Evolutionary conservation across 306 rosid species (phyloP).

Genomic region (apple (Malus domestica)): DNA sequence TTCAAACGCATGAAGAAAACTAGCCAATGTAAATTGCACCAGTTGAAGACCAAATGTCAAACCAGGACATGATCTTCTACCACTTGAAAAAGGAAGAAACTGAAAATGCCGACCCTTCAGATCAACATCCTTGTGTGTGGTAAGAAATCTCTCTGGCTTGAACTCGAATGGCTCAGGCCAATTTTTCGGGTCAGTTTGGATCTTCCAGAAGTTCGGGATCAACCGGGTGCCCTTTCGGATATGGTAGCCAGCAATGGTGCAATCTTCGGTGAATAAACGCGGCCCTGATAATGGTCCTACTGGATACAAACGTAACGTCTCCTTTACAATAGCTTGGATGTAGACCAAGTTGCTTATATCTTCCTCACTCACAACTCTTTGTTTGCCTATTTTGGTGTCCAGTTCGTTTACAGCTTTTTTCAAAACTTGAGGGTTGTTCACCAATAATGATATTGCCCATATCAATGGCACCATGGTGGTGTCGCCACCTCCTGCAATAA

Average conservation of each 20-base stretch:
- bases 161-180: conserved; percentile 14
- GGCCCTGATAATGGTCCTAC: conserved; percentile 26
- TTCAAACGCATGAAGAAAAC: too few species aligned
- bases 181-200: conserved; percentile 5
- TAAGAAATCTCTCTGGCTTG: background rate
- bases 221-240: conserved; percentile 2
- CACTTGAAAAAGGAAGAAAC: too few species aligned
- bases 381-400: conserved; percentile 13
- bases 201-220: conserved; percentile 10
- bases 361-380: background rate
- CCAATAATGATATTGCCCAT: conserved; percentile 20
- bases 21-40: too few species aligned
- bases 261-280: conserved; percentile 34
- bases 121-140: too few species aligned
- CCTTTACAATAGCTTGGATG: conserved; percentile 43
- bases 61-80: too few species aligned
- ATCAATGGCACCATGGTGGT: conserved; percentile 16
- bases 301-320: conserved; percentile 46
- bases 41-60: too few species aligned
- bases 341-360: conserved; percentile 34
- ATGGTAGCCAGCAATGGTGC: conserved; percentile 35
- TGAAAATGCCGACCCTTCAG: too few species aligned
- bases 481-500: conserved; percentile 20
- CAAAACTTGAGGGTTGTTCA: conserved; percentile 9
- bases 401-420: conserved; percentile 19